Evolutionary conservation across 352 stramenopile genomes (phyloP).

Genomic region (Globisporangium nagaii): DNA sequence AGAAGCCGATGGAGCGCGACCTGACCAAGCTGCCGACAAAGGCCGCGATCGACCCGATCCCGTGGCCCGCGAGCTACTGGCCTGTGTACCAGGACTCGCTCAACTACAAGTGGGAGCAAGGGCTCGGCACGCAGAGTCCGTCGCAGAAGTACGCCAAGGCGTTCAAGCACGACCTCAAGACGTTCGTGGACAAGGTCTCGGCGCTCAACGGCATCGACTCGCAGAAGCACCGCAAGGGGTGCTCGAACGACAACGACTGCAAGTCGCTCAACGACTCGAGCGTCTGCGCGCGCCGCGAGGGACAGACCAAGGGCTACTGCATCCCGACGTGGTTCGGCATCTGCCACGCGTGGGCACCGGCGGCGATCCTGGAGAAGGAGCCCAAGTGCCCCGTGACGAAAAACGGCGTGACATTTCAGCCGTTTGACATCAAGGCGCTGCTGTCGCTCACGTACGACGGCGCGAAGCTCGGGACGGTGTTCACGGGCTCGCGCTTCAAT

Average conservation of each 20-base stretch:
- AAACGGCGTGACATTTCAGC: constrained; percentile 49
- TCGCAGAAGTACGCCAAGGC: constrained; percentile 46
- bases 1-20: constrained; percentile 35
- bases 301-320: constrained; percentile 27
- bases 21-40: constrained; percentile 47
- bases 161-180: constrained; percentile 35
- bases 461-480: constrained; percentile 43
- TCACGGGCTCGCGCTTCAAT: constrained; percentile 44
- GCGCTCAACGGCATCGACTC: constrained; percentile 40
- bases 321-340: constrained; percentile 59
- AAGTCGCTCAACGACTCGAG: constrained; percentile 27
- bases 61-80: constrained; percentile 73
- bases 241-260: constrained; percentile 27
- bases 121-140: constrained; percentile 25
- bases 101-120: constrained; percentile 42
- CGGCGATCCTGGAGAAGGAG: constrained; percentile 42
- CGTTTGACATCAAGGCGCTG: constrained; percentile 52
- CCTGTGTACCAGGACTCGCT: constrained; percentile 56
- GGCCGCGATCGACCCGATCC: constrained; percentile 31
- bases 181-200: constrained; percentile 45
- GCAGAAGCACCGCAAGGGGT: constrained; percentile 20
- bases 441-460: constrained; percentile 48
- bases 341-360: constrained; percentile 56
- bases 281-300: constrained; percentile 33
- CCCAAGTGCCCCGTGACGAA: constrained; percentile 36